phyloP scores from a whole-genome alignment of 768 basidiomycete genomes.

The Lepiota brunneoincarnata region DNA sequence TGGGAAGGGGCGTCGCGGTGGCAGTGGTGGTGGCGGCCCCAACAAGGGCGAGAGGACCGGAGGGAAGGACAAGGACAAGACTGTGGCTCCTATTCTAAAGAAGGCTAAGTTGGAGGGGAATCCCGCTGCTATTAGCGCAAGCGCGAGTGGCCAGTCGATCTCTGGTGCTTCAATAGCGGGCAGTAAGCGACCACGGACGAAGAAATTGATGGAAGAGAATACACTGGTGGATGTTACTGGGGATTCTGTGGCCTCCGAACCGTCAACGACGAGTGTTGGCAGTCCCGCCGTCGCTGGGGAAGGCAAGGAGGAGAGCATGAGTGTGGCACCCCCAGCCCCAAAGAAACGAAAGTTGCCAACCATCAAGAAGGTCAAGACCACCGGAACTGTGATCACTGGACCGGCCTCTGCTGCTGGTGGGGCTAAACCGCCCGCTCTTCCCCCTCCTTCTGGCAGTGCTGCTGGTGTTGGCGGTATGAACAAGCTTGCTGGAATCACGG shows the following conservation, averaged over 20 bases:
- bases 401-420: slow-evolving; percentile 20
- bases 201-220: slow-evolving; percentile 29
- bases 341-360: slow-evolving; percentile 66
- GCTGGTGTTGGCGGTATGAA: slow-evolving; percentile 15
- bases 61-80: slow-evolving; percentile 20
- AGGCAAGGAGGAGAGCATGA: slow-evolving; percentile 2
- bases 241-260: slow-evolving; percentile 27
- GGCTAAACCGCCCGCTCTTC: slow-evolving; percentile 17
- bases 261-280: slow-evolving; percentile 8
- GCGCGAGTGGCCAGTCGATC: too few species aligned
- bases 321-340: slow-evolving; percentile 24
- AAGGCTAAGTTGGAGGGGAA: slow-evolving; percentile 10
- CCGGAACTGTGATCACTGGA: slow-evolving; percentile 22
- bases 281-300: not conserved
- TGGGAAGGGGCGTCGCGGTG: slow-evolving; percentile 18
- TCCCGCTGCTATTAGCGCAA: not conserved
- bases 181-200: slow-evolving; percentile 26
- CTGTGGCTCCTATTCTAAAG: slow-evolving; percentile 1
- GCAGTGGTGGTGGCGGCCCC: slow-evolving; percentile 6
- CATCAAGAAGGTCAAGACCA: slow-evolving; percentile 63
- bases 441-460: not conserved
- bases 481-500: slow-evolving; percentile 23
- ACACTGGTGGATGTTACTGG: slow-evolving; percentile 30
- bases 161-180: slow-evolving; percentile 6
- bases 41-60: slow-evolving; percentile 17